These are phyloP conservation scores for Cladophialophora psammophila DNA, from an alignment of 2,329 filamentous ascomycete species.

Conservation along the genomic window DNA sequence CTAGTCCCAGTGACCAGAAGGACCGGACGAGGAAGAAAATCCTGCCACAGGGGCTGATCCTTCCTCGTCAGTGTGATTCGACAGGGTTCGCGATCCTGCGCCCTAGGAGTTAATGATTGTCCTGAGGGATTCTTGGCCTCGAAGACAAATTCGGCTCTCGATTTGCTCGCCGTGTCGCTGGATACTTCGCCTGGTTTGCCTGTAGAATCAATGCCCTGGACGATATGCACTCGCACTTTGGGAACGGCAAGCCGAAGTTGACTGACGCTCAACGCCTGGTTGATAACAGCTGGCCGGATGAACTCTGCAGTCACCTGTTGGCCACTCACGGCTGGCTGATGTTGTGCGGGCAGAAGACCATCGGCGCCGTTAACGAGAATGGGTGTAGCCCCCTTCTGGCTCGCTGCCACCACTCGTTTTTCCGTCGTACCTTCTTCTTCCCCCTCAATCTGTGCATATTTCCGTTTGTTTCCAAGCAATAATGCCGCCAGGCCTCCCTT, in stretches of 20 bases:
- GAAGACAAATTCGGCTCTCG: constrained; percentile 75
- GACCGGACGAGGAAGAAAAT: constrained; percentile 85
- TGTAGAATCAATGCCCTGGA: constrained; percentile 74
- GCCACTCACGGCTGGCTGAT: constrained; percentile 66
- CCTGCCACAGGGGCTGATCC: constrained; percentile 86
- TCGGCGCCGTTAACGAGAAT: constrained; percentile 79
- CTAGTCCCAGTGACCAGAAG: constrained; percentile 90
- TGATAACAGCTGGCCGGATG: constrained; percentile 85
- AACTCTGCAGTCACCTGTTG: constrained; percentile 78
- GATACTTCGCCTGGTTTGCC: constrained; percentile 52
- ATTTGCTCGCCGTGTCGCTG: constrained; percentile 53
- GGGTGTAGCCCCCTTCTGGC: constrained; percentile 72
- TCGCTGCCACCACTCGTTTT: constrained; percentile 66
- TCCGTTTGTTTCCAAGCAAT: constrained; percentile 91
- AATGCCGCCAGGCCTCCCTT: constrained; percentile 86
- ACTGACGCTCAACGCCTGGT: constrained; percentile 79
- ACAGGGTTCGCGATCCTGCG: constrained; percentile 77
- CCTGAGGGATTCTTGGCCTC: constrained; percentile 84
- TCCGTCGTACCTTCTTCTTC: constrained; percentile 73
- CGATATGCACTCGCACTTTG: constrained; percentile 80
- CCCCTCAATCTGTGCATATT: constrained; percentile 73
- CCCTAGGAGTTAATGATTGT: constrained; percentile 65
- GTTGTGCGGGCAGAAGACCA: constrained; percentile 77
- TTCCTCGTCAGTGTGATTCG: constrained; percentile 82
- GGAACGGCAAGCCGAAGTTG: constrained; percentile 88